phyloP scores from a whole-genome alignment of 1,139 yeast genomes.

The Blastobotrys petasosporus region DNA sequence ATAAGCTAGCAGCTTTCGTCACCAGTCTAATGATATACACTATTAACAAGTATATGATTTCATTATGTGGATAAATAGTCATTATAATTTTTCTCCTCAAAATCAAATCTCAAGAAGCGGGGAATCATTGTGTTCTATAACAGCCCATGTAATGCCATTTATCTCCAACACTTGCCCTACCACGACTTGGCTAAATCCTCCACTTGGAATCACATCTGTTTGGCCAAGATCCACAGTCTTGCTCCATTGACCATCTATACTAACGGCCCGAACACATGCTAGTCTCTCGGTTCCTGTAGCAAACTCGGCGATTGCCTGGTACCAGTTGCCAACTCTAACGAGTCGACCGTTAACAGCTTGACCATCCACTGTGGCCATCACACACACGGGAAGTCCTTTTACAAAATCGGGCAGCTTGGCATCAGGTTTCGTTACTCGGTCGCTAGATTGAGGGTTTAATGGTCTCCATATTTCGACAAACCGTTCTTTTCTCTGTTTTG shows the following conservation, averaged over 20 bases:
- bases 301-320: slow-evolving; percentile 19
- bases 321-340: slow-evolving; percentile 22
- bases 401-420: background rate
- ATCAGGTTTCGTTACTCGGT: slow-evolving; percentile 25
- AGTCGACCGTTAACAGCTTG: slow-evolving; percentile 19
- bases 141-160: slow-evolving; percentile 14
- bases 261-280: slow-evolving; percentile 13
- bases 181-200: slow-evolving; percentile 8
- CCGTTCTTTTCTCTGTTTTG: slow-evolving; percentile 39
- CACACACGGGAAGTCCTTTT: slow-evolving; percentile 9
- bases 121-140: slow-evolving; percentile 11
- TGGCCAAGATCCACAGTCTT: slow-evolving; percentile 14
- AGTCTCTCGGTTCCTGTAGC: slow-evolving; percentile 7
- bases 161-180: slow-evolving; percentile 11
- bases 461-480: slow-evolving; percentile 58
- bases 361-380: slow-evolving; percentile 16
- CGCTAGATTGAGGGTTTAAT: slow-evolving; percentile 39
- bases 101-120: too few species aligned
- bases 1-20: too few species aligned
- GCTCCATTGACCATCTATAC: slow-evolving; percentile 13
- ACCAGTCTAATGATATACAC: too few species aligned
- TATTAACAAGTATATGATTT: too few species aligned
- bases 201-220: slow-evolving; percentile 13
- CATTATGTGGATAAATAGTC: background rate
- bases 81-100: background rate